Percentiles rank a stretch among this genome's conserved stretches.
Evolutionary conservation across 257 asterid species (phyloP).

Genomic region (Primulina eburnea): DNA sequence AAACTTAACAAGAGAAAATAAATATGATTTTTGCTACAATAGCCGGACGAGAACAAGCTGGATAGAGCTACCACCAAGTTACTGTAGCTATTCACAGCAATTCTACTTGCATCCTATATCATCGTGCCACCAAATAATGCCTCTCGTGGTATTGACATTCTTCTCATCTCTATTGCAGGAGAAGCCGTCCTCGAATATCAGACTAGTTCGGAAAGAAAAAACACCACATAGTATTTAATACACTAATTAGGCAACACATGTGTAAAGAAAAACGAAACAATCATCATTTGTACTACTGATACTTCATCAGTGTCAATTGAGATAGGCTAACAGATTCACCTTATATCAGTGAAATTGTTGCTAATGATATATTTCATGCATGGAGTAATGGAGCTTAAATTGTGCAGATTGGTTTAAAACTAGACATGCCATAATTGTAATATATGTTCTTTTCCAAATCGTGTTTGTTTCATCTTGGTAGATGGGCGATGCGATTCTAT

Average conservation of each 20-base stretch:
- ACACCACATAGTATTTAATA: constrained; percentile 27
- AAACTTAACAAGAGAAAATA: neutral
- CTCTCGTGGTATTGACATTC: neutral
- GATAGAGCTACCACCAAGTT: neutral
- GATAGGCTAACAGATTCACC: constrained; percentile 24
- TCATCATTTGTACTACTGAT: constrained; percentile 25
- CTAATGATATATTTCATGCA: constrained; percentile 17
- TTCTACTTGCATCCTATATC: neutral
- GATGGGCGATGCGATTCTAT: too few relatives aligned
- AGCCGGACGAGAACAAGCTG: neutral
- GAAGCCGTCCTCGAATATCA: constrained; percentile 66
- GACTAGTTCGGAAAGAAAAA: constrained; percentile 35
- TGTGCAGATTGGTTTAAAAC: constrained; percentile 24
- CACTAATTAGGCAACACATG: constrained; percentile 20
- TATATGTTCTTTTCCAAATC: too few relatives aligned
- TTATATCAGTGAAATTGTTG: constrained; percentile 19
- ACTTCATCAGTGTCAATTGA: constrained; percentile 16
- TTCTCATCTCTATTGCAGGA: constrained; percentile 48
- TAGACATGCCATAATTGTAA: too few relatives aligned
- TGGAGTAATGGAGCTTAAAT: constrained; percentile 17
- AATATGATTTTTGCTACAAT: neutral
- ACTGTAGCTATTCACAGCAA: neutral
- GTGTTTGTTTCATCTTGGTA: neutral
- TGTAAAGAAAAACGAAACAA: constrained; percentile 38
- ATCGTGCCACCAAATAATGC: neutral